Base-by-base conservation (phyloP, 192 early-diverging fungal species). In the Coemansia sp. region DNA sequence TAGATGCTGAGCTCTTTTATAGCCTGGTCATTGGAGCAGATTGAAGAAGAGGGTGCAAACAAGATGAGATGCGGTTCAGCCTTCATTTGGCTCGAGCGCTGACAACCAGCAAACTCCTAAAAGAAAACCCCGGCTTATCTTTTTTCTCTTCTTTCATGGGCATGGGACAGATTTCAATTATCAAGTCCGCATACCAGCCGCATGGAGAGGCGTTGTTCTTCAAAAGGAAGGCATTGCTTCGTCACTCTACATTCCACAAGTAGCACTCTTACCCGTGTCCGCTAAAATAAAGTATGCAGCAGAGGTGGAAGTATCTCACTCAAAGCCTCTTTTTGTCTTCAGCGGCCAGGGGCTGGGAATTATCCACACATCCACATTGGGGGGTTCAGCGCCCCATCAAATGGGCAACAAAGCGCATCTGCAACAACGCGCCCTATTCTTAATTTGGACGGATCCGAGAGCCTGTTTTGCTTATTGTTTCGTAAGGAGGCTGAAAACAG, bases 1-100 rank as follows among this genome's bases (percentile, higher is more conserved):
- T n/a, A 16, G 11, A 13, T 8, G 11, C 23, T 53, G 23, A 13
- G 13, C 13, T 16, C 50, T 53, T 53, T 6, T 53, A 53, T 53
- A 53, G 26, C 14, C 50, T 16, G 2, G 50, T 14, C 26, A 26
- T 31, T 53, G 24, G 26, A 14, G 50, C 28, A 13, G 3, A 21
- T 26, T 53, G 50, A 53, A 53, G 28, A 53, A 53, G 50, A 53
- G 28, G 50, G 50, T 53, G 50, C 50, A 28, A 13, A 10, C 50
- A 16, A 16, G 28, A 28, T n/a, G 28, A 26, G 26, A 53, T 28
- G 9, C 26, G 50, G 26, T 31, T 28, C 28, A 53, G 50, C 50
- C 50, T 31, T 53, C 50, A 13, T 53, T 33, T 14, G 10, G 50
- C 26, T 26, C 23, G 28, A 13, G 28, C 24, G 13, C 26, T 16